phyloP scores from a whole-genome alignment of 768 basidiomycete genomes.

The Suillus subluteus region DNA sequence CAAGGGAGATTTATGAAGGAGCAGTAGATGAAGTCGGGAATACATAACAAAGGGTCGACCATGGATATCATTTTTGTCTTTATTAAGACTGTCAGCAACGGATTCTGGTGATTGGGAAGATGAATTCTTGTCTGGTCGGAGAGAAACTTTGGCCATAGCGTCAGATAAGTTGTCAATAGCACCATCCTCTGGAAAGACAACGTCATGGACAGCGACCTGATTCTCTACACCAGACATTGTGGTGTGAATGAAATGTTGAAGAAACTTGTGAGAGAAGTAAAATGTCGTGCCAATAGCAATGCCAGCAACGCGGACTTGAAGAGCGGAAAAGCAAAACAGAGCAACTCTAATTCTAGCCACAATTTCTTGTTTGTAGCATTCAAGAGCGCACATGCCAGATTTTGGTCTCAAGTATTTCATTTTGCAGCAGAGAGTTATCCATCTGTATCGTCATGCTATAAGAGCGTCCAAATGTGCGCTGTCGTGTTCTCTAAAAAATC shows the following conservation, averaged over 20 bases:
- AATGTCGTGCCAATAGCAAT: constrained; percentile 15
- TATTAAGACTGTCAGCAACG: constrained; percentile 24
- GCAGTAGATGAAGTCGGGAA: constrained; percentile 68
- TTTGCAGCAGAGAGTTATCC: constrained; percentile 60
- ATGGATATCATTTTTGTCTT: constrained; percentile 33
- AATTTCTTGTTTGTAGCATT: constrained; percentile 11
- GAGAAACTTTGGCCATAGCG: constrained; percentile 36
- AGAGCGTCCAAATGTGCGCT: constrained; percentile 66
- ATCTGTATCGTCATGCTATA: constrained; percentile 68
- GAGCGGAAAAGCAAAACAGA: constrained; percentile 23
- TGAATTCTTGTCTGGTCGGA: constrained; percentile 21
- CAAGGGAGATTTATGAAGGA: constrained; percentile 73
- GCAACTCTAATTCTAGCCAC: constrained; percentile 14
- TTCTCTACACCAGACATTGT: constrained; percentile 40
- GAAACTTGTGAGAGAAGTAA: constrained; percentile 12
- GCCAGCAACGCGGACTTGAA: constrained; percentile 18
- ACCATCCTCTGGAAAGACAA: constrained; percentile 15
- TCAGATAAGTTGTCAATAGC: constrained; percentile 34
- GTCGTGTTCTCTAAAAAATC: neutral
- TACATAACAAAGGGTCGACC: constrained; percentile 62
- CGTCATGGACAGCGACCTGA: constrained; percentile 9
- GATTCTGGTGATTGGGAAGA: constrained; percentile 17
- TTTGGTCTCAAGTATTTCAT: constrained; percentile 77
- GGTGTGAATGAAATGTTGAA: constrained; percentile 17
- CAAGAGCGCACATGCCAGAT: constrained; percentile 8